Conservation (phyloP, 2,329 filamentous ascomycete species). For the Fusarium pseudograminearum region DNA sequence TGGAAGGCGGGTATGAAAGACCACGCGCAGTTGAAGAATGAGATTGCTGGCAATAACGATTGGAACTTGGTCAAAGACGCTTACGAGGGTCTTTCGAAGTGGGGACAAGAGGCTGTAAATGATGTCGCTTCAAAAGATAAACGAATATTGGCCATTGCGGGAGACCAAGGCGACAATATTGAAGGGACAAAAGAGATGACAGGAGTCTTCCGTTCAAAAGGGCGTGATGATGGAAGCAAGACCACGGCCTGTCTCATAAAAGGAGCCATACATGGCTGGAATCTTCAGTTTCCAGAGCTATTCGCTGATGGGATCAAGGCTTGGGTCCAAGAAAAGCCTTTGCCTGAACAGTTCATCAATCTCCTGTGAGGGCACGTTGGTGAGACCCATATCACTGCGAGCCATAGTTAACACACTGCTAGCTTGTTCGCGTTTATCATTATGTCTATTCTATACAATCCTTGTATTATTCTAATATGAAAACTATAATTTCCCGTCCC, state of each 20-base stretch:
- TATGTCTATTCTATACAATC: neutral
- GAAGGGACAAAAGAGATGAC: constrained; percentile 40
- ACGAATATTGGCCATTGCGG: constrained; percentile 48
- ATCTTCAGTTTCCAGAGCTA: constrained; percentile 55
- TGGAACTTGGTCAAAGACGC: constrained; percentile 45
- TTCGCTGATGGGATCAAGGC: constrained; percentile 54
- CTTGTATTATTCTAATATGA: no score
- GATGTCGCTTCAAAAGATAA: constrained; percentile 32
- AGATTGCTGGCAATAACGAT: constrained; percentile 51
- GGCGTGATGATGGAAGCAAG: neutral
- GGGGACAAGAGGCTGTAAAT: constrained; percentile 44
- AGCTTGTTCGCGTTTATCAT: neutral
- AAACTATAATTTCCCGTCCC: accelerated
- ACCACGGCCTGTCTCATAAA: neutral
- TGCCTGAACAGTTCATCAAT: constrained; percentile 46
- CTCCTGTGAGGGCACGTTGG: neutral
- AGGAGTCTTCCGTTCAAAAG: neutral
- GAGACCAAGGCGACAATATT: constrained; percentile 52
- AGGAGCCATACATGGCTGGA: constrained; percentile 53
- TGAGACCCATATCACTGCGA: neutral
- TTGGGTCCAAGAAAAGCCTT: constrained; percentile 49
- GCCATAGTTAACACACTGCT: neutral
- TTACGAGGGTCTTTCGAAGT: constrained; percentile 40
- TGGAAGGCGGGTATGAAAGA: constrained; percentile 46
- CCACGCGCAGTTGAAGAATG: constrained; percentile 49